A percentile compares a stretch with the other conserved stretches of the same genome.
These are phyloP conservation scores for Pseudocercospora fijiensis DNA, from an alignment of 2,329 filamentous ascomycete species.

Conservation along the genomic window DNA sequence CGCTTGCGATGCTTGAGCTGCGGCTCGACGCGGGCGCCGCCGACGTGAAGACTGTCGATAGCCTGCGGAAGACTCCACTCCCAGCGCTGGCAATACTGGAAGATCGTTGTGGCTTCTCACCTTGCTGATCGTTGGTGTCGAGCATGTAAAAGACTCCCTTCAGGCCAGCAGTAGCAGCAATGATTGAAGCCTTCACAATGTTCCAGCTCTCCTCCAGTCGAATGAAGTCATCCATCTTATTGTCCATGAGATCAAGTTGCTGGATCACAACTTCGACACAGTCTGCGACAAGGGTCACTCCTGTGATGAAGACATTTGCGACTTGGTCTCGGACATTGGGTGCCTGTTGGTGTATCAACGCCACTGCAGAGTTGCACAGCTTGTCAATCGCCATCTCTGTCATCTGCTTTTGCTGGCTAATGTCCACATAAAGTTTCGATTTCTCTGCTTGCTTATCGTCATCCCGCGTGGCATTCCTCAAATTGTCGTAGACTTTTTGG, in stretches of 20 bases:
- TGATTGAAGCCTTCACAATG: constrained; percentile 44
- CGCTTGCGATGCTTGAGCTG: constrained; percentile 29
- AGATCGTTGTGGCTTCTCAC: constrained; percentile 24
- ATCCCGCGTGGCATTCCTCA: constrained; percentile 40
- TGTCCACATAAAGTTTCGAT: constrained; percentile 46
- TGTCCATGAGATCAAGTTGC: constrained; percentile 43
- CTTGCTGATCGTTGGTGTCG: constrained; percentile 30
- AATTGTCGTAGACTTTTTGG: constrained; percentile 47
- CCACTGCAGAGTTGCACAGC: constrained; percentile 46
- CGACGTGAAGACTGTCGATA: constrained; percentile 37
- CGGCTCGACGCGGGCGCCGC: constrained; percentile 15
- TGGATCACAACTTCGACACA: constrained; percentile 45
- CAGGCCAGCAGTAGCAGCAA: constrained; percentile 44
- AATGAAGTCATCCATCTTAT: constrained; percentile 47
- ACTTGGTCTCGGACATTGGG: constrained; percentile 43
- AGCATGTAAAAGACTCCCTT: constrained; percentile 50
- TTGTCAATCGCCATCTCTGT: constrained; percentile 50
- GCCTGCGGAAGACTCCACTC: constrained; percentile 35
- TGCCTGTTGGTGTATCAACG: constrained; percentile 47
- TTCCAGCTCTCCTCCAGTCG: constrained; percentile 48
- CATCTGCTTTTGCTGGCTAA: constrained; percentile 47
- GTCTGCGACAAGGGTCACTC: constrained; percentile 48
- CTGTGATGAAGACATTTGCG: constrained; percentile 48
- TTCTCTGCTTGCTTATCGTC: constrained; percentile 35
- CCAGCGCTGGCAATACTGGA: constrained; percentile 32